Conservation (phyloP, 495 filamentous ascomycete species). For the Penicillium cosmopolitanum region DNA sequence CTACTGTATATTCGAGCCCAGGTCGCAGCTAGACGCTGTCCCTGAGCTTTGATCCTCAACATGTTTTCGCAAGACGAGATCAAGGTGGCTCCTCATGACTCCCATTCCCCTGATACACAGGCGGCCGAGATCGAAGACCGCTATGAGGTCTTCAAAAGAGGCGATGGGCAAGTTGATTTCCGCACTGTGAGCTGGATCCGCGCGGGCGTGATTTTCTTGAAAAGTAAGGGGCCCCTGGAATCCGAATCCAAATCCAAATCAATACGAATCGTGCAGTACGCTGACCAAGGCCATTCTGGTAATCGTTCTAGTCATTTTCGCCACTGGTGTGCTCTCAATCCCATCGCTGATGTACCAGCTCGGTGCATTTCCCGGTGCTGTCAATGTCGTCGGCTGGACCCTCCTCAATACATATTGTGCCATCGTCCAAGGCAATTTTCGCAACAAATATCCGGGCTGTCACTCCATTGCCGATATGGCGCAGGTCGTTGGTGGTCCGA, state of each 20-base stretch:
- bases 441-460: conserved; percentile 41
- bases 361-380: conserved; percentile 60
- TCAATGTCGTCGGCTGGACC: conserved; percentile 62
- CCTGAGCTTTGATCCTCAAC: background rate
- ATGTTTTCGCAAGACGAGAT: conserved; percentile 26
- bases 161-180: conserved; percentile 54
- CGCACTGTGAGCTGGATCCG: conserved; percentile 61
- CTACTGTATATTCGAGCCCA: background rate
- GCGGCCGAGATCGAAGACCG: conserved; percentile 28
- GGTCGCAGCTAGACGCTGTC: background rate
- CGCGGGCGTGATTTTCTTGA: conserved; percentile 60
- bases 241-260: background rate
- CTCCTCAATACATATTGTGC: conserved; percentile 60
- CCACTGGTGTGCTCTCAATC: conserved; percentile 63
- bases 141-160: conserved; percentile 57
- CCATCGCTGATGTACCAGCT: conserved; percentile 63
- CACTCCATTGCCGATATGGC: conserved; percentile 69
- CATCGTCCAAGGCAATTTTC: conserved; percentile 44
- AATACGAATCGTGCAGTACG: background rate
- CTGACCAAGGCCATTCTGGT: background rate
- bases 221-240: conserved; percentile 30
- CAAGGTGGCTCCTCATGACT: conserved; percentile 22
- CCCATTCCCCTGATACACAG: conserved; percentile 9
- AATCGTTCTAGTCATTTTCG: conserved; percentile 43
- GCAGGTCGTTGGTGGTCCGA: conserved; percentile 61